Base-by-base conservation (phyloP, 1,284 basidiomycete genomes). In the Heliocybe sulcata region DNA sequence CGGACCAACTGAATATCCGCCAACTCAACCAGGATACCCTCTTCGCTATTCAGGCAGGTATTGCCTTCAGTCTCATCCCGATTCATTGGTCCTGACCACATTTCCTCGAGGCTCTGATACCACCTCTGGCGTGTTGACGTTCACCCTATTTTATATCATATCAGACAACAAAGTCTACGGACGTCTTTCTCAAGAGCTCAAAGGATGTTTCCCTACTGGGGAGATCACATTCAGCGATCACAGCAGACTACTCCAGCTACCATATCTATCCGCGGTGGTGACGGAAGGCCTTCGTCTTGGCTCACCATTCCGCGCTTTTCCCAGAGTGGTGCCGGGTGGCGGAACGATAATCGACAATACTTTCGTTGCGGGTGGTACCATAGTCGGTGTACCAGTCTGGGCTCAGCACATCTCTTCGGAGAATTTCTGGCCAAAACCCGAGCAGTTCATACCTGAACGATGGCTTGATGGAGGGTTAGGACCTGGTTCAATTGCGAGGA, bases 391-490 rank as follows among this genome's bases (percentile, higher is more conserved):
- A 31, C 29, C 29, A 31, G 12, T 31, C 12, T 31, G 29, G 29
- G 29, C 12, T 12, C 29, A 31, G 29, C 29, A 12, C 29, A 31
- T 12, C 29, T 31, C 12, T 31, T 6, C 29, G 12, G 29, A 31
- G 29, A 31, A 47, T 25, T 47, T 47, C 23, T 47, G 45, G 45
- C 45, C 45, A 19, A 19, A 47, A 9, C 45, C 45, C 45, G 45
- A 47, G 20, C 16, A 19, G 9, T 47, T 47, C 45, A 11, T n/a
- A 14, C 55, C 55, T 6, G 52, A 56, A 29, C 27, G 55, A 12
- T 56, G 55, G 55, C 23, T 56, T 10, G 51, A 51, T 3, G 55
- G 38, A 26, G 55, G 55, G 3, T 38, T 53, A 22, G 55, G 55
- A 11, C 4, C 55, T 2, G 31, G 33, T 27, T 53, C 51, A 3